A percentile compares a stretch with the other conserved stretches of the same genome.
Evolutionary conservation across 352 stramenopile species (phyloP).

Genomic region (Peronosclerospora sorghi): DNA sequence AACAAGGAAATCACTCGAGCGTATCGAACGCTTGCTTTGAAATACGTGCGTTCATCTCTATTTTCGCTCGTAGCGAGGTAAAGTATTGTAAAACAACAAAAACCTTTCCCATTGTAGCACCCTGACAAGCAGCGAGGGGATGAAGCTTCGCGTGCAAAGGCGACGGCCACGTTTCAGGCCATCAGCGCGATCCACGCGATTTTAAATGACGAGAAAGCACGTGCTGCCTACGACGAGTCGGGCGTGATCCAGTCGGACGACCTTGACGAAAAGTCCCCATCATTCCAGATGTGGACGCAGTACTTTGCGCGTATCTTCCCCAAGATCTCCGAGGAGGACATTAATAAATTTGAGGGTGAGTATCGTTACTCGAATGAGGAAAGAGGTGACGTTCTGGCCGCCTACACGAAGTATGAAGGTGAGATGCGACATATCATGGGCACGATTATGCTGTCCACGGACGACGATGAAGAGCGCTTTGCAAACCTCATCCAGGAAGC

Average conservation of each 20-base stretch:
- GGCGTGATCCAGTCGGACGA: conserved; percentile 50
- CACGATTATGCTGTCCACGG: conserved; percentile 80
- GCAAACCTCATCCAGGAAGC: conserved; percentile 51
- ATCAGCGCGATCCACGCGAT: conserved; percentile 80
- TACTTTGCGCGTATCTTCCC: conserved; percentile 87
- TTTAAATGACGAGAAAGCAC: conserved; percentile 63
- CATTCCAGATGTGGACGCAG: conserved; percentile 64
- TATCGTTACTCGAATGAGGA: conserved; percentile 85
- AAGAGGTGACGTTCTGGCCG: conserved; percentile 56
- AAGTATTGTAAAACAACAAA: too few relatives aligned
- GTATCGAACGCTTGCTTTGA: conserved; percentile 60
- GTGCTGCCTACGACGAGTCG: conserved; percentile 79
- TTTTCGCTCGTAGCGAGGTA: neutral
- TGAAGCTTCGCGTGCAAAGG: conserved; percentile 29
- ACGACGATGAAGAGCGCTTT: conserved; percentile 69
- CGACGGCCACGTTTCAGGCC: conserved; percentile 79
- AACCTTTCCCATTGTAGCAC: conserved; percentile 46
- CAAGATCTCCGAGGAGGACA: conserved; percentile 74
- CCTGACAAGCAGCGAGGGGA: conserved; percentile 85
- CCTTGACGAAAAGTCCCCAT: conserved; percentile 35
- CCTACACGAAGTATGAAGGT: conserved; percentile 70
- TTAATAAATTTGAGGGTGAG: conserved; percentile 59
- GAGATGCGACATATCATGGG: conserved; percentile 75
- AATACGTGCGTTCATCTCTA: conserved; percentile 35
- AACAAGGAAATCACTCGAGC: conserved; percentile 65